Percentiles rank a stretch among this genome's conserved stretches.
Conservation (phyloP, 441 rosid species). For the Cnidoscolus chayamansa region DNA sequence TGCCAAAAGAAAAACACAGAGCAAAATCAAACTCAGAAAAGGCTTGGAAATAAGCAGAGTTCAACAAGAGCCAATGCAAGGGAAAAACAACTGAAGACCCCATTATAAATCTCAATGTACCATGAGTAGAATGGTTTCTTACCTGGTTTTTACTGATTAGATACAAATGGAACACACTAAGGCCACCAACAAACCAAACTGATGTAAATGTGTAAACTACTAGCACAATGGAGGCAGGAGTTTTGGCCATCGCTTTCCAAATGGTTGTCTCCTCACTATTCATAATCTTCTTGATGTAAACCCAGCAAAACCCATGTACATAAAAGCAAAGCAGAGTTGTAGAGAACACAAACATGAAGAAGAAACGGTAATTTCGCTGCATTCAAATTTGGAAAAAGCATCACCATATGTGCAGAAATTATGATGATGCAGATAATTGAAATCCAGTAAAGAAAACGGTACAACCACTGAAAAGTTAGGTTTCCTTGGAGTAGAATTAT, state of each 20-base stretch:
- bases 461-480: constrained; percentile 11
- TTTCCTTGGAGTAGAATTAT: background rate
- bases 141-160: constrained; percentile 95
- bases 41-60: background rate
- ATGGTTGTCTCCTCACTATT: constrained; percentile 46
- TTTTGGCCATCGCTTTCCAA: constrained; percentile 78
- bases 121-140: constrained; percentile 19
- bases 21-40: background rate
- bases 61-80: constrained; percentile 5
- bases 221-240: constrained; percentile 82
- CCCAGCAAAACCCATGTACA: constrained; percentile 92
- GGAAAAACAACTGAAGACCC: background rate
- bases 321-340: constrained; percentile 81
- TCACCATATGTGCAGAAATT: background rate
- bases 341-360: constrained; percentile 80
- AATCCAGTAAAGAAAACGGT: constrained; percentile 6
- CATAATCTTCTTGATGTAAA: constrained; percentile 68
- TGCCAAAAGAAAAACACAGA: constrained; percentile 31
- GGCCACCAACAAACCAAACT: constrained; percentile 98
- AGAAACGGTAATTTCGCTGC: constrained; percentile 98
- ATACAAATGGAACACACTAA: constrained; percentile 78
- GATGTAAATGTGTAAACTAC: constrained; percentile 65
- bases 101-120: background rate
- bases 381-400: constrained; percentile 22
- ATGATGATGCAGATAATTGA: background rate